Evolutionary conservation across 108 stramenopile species (phyloP).

Genomic region (Skeletonema grethae): DNA sequence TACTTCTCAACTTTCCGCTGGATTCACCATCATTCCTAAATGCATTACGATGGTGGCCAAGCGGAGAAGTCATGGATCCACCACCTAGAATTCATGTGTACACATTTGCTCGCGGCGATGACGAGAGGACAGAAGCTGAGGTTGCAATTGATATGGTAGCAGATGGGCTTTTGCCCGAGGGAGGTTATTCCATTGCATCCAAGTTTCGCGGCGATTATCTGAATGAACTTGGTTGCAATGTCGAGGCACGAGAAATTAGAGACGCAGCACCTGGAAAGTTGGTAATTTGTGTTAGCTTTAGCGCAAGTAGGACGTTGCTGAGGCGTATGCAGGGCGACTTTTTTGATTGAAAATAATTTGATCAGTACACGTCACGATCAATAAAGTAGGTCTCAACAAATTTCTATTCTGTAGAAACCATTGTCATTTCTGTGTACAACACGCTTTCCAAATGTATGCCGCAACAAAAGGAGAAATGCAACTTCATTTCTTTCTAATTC

Average conservation of each 20-base stretch:
- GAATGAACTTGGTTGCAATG: conserved; percentile 63
- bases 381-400: not conserved
- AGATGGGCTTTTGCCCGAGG: conserved; percentile 61
- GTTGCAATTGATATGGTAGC: conserved; percentile 74
- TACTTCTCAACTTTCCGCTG: conserved; percentile 83
- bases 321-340: conserved; percentile 81
- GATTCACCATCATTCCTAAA: conserved; percentile 67
- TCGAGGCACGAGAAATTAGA: conserved; percentile 69
- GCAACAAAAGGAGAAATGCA: not conserved
- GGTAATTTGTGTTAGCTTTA: conserved; percentile 85
- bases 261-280: conserved; percentile 89
- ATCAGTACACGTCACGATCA: not conserved
- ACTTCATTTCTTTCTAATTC: not conserved
- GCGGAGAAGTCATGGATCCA: conserved; percentile 21
- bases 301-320: conserved; percentile 63
- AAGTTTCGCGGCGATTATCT: conserved; percentile 63
- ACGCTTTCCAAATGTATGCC: not conserved
- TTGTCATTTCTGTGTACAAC: not conserved
- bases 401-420: no score
- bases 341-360: not conserved
- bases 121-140: conserved; percentile 48
- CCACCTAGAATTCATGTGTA: conserved; percentile 70
- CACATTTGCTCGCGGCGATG: conserved; percentile 72
- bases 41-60: conserved; percentile 81
- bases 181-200: conserved; percentile 39